Base-by-base conservation (phyloP, 2,329 filamentous ascomycete species). In the Calonectria leucothoes region DNA sequence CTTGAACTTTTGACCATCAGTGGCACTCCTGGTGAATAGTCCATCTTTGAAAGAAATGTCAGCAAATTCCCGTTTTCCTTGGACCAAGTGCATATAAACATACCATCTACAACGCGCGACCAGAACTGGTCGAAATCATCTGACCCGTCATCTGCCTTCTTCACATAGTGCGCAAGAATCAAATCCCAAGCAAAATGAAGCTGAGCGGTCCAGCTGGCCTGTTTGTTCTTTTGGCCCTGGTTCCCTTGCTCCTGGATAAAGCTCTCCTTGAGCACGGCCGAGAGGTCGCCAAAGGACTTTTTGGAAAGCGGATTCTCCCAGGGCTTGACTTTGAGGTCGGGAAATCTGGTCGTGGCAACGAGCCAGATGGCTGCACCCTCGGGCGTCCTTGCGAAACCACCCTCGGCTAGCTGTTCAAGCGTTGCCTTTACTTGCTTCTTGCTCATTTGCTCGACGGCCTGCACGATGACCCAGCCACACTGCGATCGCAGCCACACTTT, bases 311-410 rank as follows among this genome's bases (percentile, higher is more conserved):
- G 96, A 79, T 97, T 92, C 64, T 91, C 89, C 95, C 96, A 98
- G 2, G 94, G 89, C 76, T 93, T 92, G 31, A 89, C 87, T 64
- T 91, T 90, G 69, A 93, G 87, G 10, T 89, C 86, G 0, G 93
- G 90, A 78, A 94, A 95, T 25, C 86, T 86, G 66, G 90, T 89
- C 74, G 91, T 89, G 2, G 94, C 90, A 6, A 91, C 90, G 37
- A 98, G 87, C 95, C 96, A 98, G 70, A 98, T 91, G 0, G 95
- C 95, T 27, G 98, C 92, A 8, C 96, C 96, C 82, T 98, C 96
- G 0, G 95, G 93, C 0, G 95, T 96, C 82, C 94, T 94, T 11
- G 92, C 91, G 63, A 97, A 87, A 12, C 93, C 93, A 63, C 91
- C 89, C 20, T 91, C 88, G 25, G 88, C 87, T 11, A 98, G 82